Base-by-base conservation (phyloP, 352 stramenopile species). In the Phytophthora chlamydospora region DNA sequence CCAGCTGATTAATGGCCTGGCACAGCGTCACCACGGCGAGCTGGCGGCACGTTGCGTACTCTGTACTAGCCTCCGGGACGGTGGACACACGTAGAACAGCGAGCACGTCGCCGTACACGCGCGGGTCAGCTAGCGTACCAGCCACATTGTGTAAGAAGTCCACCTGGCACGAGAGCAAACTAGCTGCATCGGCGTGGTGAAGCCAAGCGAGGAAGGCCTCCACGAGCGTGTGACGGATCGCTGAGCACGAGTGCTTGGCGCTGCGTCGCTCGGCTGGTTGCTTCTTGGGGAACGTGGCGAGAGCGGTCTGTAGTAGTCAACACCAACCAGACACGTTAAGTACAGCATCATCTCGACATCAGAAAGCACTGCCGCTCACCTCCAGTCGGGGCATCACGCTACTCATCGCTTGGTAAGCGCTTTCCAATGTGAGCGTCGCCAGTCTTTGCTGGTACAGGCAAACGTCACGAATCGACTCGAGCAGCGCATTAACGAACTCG, bases 121-220 rank as follows among this genome's bases (percentile, higher is more conserved):
- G 80, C 13, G 84, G 84, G 46, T 93, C 84, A 2, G 84, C 82
- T 9, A 93, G 76, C 41, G 79, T 89, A 1, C 73, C 79, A n/a
- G 83, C 71, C 14, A 88, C 73, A 42, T 79, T 67, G n/a, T 68
- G 58, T 14, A 90, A 47, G 24, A 90, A 90, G 9, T 89, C 75
- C 2, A 71, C 50, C 39, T 77, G 56, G 9, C 60, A 47, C 10
- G 35, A 32, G 32, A 71, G 50, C 50, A 89, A 68, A 24, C 59
- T 65, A 9, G 57, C 53, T 4, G 59, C 53, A 6, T 71, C 71
- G 3, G 65, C 66, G 47, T 88, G 75, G 38, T 93, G 76, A 11
- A 93, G 78, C 80, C 76, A 91, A 41, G 73, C 68, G 6, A 91
- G 60, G 24, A 90, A 85, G 1, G 79, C 60, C 45, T 93, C 82